Percentiles rank a stretch among this genome's conserved stretches.
These are phyloP conservation scores for Colletotrichum eremochloae DNA, from an alignment of 2,329 filamentous ascomycete species.

Conservation along the genomic window DNA sequence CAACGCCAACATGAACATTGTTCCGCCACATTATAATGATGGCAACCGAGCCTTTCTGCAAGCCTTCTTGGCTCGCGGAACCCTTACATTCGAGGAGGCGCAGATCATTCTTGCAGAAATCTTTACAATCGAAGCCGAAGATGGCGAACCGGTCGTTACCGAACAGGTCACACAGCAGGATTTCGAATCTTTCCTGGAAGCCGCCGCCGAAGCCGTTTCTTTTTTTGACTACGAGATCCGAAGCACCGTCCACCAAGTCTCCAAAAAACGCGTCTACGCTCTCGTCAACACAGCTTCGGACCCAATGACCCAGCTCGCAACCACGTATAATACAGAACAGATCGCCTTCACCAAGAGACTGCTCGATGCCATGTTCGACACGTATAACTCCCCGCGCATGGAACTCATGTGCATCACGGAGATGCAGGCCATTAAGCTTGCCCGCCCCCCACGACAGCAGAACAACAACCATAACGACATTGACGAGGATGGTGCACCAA, in stretches of 20 bases:
- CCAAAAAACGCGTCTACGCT: slow-evolving; percentile 78
- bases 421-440: slow-evolving; percentile 82
- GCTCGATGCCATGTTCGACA: slow-evolving; percentile 92
- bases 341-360: slow-evolving; percentile 90
- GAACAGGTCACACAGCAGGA: slow-evolving; percentile 77
- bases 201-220: slow-evolving; percentile 79
- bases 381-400: slow-evolving; percentile 81
- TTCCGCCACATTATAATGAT: slow-evolving; percentile 63
- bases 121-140: slow-evolving; percentile 65
- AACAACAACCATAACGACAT: slow-evolving; percentile 49
- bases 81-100: slow-evolving; percentile 81
- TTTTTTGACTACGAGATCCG: slow-evolving; percentile 91
- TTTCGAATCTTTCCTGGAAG: slow-evolving; percentile 76
- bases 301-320: slow-evolving; percentile 87
- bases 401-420: slow-evolving; percentile 87
- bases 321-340: slow-evolving; percentile 83
- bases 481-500: slow-evolving; percentile 51
- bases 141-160: slow-evolving; percentile 58
- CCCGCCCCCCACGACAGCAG: slow-evolving; percentile 61
- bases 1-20: slow-evolving; percentile 38
- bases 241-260: slow-evolving; percentile 76
- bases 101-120: slow-evolving; percentile 83
- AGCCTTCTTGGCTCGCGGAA: slow-evolving; percentile 83
- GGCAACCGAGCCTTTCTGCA: slow-evolving; percentile 91
- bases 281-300: slow-evolving; percentile 92